Conservation (phyloP, 306 rosid species). For the Fagus crenata region DNA sequence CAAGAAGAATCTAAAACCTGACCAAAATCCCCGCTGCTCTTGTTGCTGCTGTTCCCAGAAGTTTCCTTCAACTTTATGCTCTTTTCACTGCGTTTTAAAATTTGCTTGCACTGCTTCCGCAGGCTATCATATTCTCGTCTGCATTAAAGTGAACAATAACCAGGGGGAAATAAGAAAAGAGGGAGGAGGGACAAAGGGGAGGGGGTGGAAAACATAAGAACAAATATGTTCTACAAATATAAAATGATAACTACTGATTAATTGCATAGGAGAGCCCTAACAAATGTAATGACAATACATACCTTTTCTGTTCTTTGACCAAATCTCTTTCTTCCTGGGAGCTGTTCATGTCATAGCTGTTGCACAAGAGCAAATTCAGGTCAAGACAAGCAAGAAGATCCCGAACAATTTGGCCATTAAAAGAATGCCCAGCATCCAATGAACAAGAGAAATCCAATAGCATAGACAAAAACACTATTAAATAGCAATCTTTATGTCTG, state of each 20-base stretch:
- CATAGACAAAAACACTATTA: background rate
- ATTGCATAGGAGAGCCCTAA: background rate
- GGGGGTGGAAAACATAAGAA: background rate
- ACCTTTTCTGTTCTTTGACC: slow-evolving; percentile 70
- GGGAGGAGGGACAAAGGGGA: background rate
- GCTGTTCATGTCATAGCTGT: slow-evolving; percentile 85
- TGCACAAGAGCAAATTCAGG: slow-evolving; percentile 26
- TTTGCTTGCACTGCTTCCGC: slow-evolving; percentile 69
- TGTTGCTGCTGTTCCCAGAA: slow-evolving; percentile 52
- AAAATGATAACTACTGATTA: background rate
- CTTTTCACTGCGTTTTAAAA: slow-evolving; percentile 56
- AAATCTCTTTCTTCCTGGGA: slow-evolving; percentile 76
- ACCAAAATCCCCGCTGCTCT: slow-evolving; percentile 50
- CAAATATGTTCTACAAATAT: background rate
- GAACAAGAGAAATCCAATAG: background rate
- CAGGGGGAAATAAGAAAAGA: slow-evolving; percentile 6
- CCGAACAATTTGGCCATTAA: background rate
- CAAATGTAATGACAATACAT: slow-evolving; percentile 19
- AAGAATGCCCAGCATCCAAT: background rate
- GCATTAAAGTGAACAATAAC: slow-evolving; percentile 34
- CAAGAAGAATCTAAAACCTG: slow-evolving; percentile 76
- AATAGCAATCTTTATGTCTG: background rate
- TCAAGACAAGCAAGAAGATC: background rate
- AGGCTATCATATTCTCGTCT: slow-evolving; percentile 84
- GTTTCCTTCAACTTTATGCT: slow-evolving; percentile 57